A percentile compares a stretch with the other conserved stretches of the same genome.
Conservation (phyloP, 352 stramenopile species). For the Hyaloperonospora brassicae region DNA sequence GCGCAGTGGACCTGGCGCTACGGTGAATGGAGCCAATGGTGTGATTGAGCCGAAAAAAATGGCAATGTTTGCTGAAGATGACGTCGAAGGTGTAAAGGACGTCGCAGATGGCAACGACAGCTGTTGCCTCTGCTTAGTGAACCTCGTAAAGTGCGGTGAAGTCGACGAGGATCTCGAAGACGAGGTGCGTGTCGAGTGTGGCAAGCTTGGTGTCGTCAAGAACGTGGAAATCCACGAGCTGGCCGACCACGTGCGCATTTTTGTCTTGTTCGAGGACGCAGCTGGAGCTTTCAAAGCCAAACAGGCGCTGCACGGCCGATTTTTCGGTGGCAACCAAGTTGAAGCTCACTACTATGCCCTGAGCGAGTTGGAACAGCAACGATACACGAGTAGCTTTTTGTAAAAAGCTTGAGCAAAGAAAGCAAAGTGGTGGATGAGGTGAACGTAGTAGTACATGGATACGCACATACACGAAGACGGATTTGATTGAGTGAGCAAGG, state of each 20-base stretch:
- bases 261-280: slow-evolving; percentile 58
- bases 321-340: slow-evolving; percentile 72
- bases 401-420: slow-evolving; percentile 16
- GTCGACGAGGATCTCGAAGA: slow-evolving; percentile 63
- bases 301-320: slow-evolving; percentile 56
- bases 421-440: slow-evolving; percentile 10
- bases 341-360: slow-evolving; percentile 55
- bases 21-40: slow-evolving; percentile 2
- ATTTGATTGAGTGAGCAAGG: slow-evolving; percentile 6
- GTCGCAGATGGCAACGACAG: slow-evolving; percentile 26
- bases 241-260: slow-evolving; percentile 63
- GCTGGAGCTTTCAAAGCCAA: slow-evolving; percentile 42
- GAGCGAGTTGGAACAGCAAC: slow-evolving; percentile 32
- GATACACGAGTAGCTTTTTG: slow-evolving; percentile 50
- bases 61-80: slow-evolving; percentile 38
- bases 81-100: slow-evolving; percentile 53
- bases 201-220: slow-evolving; percentile 48
- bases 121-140: slow-evolving; percentile 63
- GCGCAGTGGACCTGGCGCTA: slow-evolving; percentile 17
- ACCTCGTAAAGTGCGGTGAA: slow-evolving; percentile 60
- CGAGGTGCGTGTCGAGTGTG: slow-evolving; percentile 62
- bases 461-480: slow-evolving; percentile 13
- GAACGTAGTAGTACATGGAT: not conserved
- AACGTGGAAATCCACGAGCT: slow-evolving; percentile 56
- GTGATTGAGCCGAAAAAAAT: slow-evolving; percentile 17